Percentiles rank a stretch among this genome's conserved stretches.
These are phyloP conservation scores for Lasiodiplodia gonubiensis DNA, from an alignment of 2,329 filamentous ascomycete species.

Conservation along the genomic window DNA sequence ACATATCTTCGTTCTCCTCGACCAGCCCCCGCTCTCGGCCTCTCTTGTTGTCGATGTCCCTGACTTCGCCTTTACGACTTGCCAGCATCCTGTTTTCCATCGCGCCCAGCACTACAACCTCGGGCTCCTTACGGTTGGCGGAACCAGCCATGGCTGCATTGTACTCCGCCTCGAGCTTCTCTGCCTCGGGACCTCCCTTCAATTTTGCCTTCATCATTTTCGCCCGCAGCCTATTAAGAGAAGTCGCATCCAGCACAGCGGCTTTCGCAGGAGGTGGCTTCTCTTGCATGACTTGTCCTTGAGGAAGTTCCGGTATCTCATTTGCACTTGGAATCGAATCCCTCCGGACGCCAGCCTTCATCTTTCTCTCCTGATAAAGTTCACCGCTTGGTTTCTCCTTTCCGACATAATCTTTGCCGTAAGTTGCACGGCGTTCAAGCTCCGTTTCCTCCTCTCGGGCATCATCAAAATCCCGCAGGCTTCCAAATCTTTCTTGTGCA, in stretches of 20 bases:
- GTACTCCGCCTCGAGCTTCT: conserved; percentile 82
- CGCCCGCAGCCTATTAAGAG: conserved; percentile 87
- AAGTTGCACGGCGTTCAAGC: conserved; percentile 78
- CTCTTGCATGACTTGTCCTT: conserved; percentile 66
- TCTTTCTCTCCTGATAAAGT: conserved; percentile 76
- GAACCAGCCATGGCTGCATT: conserved; percentile 71
- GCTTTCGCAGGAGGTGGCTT: conserved; percentile 54
- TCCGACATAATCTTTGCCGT: conserved; percentile 82
- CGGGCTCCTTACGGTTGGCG: conserved; percentile 61
- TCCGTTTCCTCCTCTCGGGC: conserved; percentile 93
- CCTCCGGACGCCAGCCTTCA: conserved; percentile 61
- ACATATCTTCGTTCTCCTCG: conserved; percentile 93
- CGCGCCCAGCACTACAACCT: conserved; percentile 79
- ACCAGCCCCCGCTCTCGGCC: conserved; percentile 84
- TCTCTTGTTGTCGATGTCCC: conserved; percentile 76
- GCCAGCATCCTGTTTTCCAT: conserved; percentile 91
- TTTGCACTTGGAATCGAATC: conserved; percentile 27
- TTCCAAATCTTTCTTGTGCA: conserved; percentile 80
- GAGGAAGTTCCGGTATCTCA: conserved; percentile 43
- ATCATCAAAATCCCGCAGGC: conserved; percentile 84
- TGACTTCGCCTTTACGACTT: conserved; percentile 75
- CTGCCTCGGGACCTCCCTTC: conserved; percentile 74
- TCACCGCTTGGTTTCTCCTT: conserved; percentile 90
- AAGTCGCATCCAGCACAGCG: conserved; percentile 72
- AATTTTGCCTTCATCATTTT: conserved; percentile 97